Conservation (phyloP, 768 basidiomycete species). For the Mycena crocata region DNA sequence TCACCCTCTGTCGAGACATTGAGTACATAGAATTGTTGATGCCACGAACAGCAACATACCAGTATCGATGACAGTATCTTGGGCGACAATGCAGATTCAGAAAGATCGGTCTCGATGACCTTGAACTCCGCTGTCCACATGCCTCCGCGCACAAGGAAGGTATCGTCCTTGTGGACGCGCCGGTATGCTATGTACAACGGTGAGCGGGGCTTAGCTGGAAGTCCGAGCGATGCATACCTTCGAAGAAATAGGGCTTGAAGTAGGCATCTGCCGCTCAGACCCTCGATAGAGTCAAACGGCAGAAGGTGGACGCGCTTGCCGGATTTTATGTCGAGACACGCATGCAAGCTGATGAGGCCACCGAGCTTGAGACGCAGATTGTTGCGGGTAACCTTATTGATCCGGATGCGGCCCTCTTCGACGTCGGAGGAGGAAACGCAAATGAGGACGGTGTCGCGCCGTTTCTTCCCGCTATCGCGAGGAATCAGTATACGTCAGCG, state of each 20-base stretch:
- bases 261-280: slow-evolving; percentile 98
- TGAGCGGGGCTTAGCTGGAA: slow-evolving; percentile 15
- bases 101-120: slow-evolving; percentile 97
- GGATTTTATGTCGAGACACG: slow-evolving; percentile 98
- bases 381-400: slow-evolving; percentile 99
- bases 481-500: background rate
- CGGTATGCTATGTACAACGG: slow-evolving; percentile 73
- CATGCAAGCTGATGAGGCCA: slow-evolving; percentile 95
- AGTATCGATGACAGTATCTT: slow-evolving; percentile 97
- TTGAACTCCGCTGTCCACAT: slow-evolving; percentile 99
- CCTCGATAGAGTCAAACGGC: slow-evolving; percentile 98
- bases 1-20: slow-evolving; percentile 80
- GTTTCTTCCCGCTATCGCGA: slow-evolving; percentile 87
- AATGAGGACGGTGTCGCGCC: slow-evolving; percentile 97
- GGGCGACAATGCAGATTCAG: slow-evolving; percentile 99
- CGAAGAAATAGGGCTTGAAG: slow-evolving; percentile 98
- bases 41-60: slow-evolving; percentile 53
- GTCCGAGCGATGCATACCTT: slow-evolving; percentile 62
- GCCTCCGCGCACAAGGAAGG: slow-evolving; percentile 98
- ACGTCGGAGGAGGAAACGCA: slow-evolving; percentile 96
- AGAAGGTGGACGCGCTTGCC: slow-evolving; percentile 97
- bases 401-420: slow-evolving; percentile 96
- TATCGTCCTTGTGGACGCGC: slow-evolving; percentile 96
- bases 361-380: slow-evolving; percentile 98
- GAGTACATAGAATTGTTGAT: background rate